phyloP scores from a whole-genome alignment of 2,329 filamentous ascomycete species.

The Dendrostoma leiphaemia region DNA sequence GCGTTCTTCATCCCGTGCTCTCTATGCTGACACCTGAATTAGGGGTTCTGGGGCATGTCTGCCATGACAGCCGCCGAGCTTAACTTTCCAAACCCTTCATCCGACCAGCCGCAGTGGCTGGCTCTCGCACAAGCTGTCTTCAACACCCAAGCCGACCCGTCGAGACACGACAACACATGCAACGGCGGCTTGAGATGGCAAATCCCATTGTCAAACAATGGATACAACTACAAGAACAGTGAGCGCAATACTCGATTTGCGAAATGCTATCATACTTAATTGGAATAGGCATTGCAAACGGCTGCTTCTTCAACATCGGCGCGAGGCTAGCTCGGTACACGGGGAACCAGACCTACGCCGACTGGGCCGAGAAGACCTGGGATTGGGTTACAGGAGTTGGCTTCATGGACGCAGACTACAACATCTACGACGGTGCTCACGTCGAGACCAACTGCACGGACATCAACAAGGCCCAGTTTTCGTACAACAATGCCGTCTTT shows the following conservation, averaged over 20 bases:
- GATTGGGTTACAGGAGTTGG: conserved; percentile 61
- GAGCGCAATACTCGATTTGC: too few species aligned
- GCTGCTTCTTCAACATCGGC: conserved; percentile 49
- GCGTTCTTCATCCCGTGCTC: not conserved
- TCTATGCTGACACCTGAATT: not conserved
- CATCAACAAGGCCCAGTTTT: conserved; percentile 50
- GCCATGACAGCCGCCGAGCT: conserved; percentile 70
- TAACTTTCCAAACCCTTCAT: conserved; percentile 60
- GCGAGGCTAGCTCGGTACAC: conserved; percentile 69
- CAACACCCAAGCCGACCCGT: conserved; percentile 68
- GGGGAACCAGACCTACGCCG: conserved; percentile 70
- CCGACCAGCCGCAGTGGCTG: conserved; percentile 62
- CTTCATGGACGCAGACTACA: conserved; percentile 58
- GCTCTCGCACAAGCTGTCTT: conserved; percentile 77
- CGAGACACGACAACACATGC: conserved; percentile 68
- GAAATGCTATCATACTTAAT: conserved; percentile 3
- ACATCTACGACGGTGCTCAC: conserved; percentile 62
- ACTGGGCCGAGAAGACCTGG: conserved; percentile 75
- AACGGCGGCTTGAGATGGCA: conserved; percentile 81
- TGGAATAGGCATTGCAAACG: conserved; percentile 41
- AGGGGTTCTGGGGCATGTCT: conserved; percentile 71
- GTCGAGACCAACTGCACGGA: conserved; percentile 53
- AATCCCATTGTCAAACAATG: conserved; percentile 78
- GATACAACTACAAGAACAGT: conserved; percentile 67
- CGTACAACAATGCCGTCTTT: conserved; percentile 82